These are phyloP conservation scores for Xenosphaeropsis pyriputrescens DNA, from an alignment of 2,329 filamentous ascomycete species.

Conservation along the genomic window DNA sequence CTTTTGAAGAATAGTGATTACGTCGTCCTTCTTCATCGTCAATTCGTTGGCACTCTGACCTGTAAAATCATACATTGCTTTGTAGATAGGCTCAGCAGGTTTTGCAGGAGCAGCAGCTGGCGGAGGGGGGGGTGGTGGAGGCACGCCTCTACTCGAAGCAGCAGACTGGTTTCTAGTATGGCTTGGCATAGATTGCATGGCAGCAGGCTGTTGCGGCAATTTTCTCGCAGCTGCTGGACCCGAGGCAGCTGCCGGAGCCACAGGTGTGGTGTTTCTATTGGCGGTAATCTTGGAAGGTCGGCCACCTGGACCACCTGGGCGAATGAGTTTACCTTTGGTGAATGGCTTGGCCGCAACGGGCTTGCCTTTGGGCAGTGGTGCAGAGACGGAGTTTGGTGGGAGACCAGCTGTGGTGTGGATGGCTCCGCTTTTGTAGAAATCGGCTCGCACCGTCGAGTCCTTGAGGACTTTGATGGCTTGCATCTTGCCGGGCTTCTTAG, in stretches of 20 bases:
- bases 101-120: slow-evolving; percentile 49
- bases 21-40: slow-evolving; percentile 61
- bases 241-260: slow-evolving; percentile 9
- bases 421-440: slow-evolving; percentile 86
- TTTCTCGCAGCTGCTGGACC: slow-evolving; percentile 7
- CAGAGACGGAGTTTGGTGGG: slow-evolving; percentile 66
- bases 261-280: slow-evolving; percentile 20
- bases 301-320: slow-evolving; percentile 73
- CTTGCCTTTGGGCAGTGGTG: slow-evolving; percentile 75
- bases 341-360: slow-evolving; percentile 80
- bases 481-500: slow-evolving; percentile 93
- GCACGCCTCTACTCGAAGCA: slow-evolving; percentile 36
- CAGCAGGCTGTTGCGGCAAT: slow-evolving; percentile 16
- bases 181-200: slow-evolving; percentile 24
- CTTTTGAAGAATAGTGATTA: slow-evolving; percentile 85
- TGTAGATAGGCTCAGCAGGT: slow-evolving; percentile 61
- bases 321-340: slow-evolving; percentile 83
- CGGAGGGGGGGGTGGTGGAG: slow-evolving; percentile 50
- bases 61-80: slow-evolving; percentile 83
- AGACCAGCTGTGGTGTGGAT: slow-evolving; percentile 82
- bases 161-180: slow-evolving; percentile 42
- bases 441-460: slow-evolving; percentile 62
- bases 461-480: slow-evolving; percentile 81
- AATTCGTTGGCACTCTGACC: slow-evolving; percentile 79
- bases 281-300: slow-evolving; percentile 57